Conservation (phyloP, 176 grass and related monocot species). For the Areca catechu region DNA sequence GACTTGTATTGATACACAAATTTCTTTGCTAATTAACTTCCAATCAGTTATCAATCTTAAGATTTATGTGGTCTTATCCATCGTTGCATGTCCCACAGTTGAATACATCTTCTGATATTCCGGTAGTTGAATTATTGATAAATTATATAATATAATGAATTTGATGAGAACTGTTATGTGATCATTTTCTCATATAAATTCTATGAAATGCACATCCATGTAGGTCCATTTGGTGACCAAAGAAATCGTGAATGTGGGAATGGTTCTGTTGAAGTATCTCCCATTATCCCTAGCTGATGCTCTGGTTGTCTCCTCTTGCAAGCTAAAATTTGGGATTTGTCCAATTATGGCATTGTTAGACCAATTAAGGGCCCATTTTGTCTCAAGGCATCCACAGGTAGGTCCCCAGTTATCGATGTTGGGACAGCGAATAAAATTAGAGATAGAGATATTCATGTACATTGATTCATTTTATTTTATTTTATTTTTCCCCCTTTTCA, state of each 20-base stretch:
- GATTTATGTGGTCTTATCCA: too few relatives aligned
- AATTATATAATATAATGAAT: too few relatives aligned
- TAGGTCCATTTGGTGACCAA: constrained; percentile 42
- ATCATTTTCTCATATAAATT: too few relatives aligned
- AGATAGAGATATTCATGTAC: constrained; percentile 24
- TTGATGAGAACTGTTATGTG: too few relatives aligned
- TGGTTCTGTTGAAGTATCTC: constrained; percentile 21
- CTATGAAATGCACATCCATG: not conserved
- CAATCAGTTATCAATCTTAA: too few relatives aligned
- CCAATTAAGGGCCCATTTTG: constrained; percentile 25
- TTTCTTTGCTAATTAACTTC: too few relatives aligned
- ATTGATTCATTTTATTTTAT: not conserved
- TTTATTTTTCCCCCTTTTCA: too few relatives aligned
- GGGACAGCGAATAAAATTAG: constrained; percentile 30
- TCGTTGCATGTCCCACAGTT: too few relatives aligned
- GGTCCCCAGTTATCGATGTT: constrained; percentile 29
- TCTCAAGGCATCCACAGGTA: constrained; percentile 16
- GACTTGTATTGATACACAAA: too few relatives aligned
- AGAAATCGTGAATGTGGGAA: constrained; percentile 31
- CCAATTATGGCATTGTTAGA: constrained; percentile 33
- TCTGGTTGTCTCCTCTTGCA: constrained; percentile 6
- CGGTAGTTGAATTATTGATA: too few relatives aligned
- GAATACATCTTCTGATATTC: too few relatives aligned
- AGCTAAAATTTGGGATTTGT: constrained; percentile 32
- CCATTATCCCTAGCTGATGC: constrained; percentile 17